phyloP scores from a whole-genome alignment of 2,329 filamentous ascomycete genomes.

The Pestalotiopsis sp. region DNA sequence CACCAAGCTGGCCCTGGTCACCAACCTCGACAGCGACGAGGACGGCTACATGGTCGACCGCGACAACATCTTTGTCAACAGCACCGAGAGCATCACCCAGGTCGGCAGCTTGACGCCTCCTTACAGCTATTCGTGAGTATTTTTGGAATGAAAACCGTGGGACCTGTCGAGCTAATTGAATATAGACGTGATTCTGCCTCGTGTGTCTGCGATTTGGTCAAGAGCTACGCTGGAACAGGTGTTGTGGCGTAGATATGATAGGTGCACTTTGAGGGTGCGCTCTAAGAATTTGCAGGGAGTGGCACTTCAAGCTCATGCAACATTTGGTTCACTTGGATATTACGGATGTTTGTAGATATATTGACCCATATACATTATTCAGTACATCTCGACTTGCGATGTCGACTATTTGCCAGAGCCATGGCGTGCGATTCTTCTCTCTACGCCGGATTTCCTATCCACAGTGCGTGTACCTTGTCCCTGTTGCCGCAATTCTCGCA shows the following conservation, averaged over 20 bases:
- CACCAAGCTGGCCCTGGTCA: slow-evolving; percentile 42
- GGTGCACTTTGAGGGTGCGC: no score
- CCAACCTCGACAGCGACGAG: slow-evolving; percentile 46
- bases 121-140: slow-evolving; percentile 38
- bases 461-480: slow-evolving; percentile 5
- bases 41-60: slow-evolving; percentile 45
- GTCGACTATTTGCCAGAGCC: not conserved
- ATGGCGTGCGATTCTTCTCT: not conserved
- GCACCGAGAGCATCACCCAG: slow-evolving; percentile 35
- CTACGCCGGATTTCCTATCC: not conserved
- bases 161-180: not conserved
- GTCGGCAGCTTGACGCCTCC: slow-evolving; percentile 33
- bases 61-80: slow-evolving; percentile 47
- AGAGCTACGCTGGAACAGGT: slow-evolving; percentile 14
- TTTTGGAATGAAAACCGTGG: slow-evolving; percentile 2
- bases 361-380: no score
- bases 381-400: no score
- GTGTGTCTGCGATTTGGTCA: slow-evolving; percentile 23
- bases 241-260: not conserved
- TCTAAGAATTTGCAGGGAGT: no score
- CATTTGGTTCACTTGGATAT: no score
- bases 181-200: slow-evolving; percentile 21
- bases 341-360: no score
- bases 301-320: no score
- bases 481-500: slow-evolving; percentile 4